Base-by-base conservation (phyloP, 1,284 basidiomycete species). In the Cryptococcus sp. region DNA sequence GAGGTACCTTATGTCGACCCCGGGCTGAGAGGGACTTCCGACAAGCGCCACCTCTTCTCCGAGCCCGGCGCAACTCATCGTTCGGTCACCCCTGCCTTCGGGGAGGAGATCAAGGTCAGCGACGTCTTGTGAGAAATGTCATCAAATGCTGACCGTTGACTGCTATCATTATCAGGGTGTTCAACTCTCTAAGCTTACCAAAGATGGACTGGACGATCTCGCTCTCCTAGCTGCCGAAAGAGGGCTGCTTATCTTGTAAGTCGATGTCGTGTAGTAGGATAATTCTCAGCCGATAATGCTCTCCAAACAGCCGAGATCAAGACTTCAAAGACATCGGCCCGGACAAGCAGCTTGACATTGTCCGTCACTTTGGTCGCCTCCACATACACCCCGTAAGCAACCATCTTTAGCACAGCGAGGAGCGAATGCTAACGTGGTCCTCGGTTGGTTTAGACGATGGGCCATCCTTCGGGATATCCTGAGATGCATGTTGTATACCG, bases 191-290 rank as follows among this genome's bases (percentile, higher is more conserved):
- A 66, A 84, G 63, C 79, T 87, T 36, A 78, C 73, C 40, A 75
- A 79, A 16, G 81, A 79, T 50, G 84, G 84, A 3, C 78, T 84
- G 16, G 83, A 86, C 61, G 83, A 86, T 66, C 80, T 86, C 38
- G 84, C 85, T 0, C 76, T 86, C 15, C 80, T 79, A 56, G 79
- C 82, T 16, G 85, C 84, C 1, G 80, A 85, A 68, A 73, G 84
- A 51, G 84, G 84, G 64, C 79, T 85, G 24, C 71, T 85, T 1
- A 65, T 83, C 21, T 82, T 85, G 43, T 44, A 36, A 49, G 54
- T 50, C n/a, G n/a, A n/a, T n/a, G n/a, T n/a, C n/a, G n/a, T n/a
- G n/a, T n/a, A n/a, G n/a, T n/a, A n/a, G n/a, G n/a, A n/a, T n/a
- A n/a, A n/a, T n/a, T 13, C 16, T 23, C 18, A 4, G 16, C 5